Base-by-base conservation (phyloP, 768 basidiomycete species). In the Psilocybe cyanescens region DNA sequence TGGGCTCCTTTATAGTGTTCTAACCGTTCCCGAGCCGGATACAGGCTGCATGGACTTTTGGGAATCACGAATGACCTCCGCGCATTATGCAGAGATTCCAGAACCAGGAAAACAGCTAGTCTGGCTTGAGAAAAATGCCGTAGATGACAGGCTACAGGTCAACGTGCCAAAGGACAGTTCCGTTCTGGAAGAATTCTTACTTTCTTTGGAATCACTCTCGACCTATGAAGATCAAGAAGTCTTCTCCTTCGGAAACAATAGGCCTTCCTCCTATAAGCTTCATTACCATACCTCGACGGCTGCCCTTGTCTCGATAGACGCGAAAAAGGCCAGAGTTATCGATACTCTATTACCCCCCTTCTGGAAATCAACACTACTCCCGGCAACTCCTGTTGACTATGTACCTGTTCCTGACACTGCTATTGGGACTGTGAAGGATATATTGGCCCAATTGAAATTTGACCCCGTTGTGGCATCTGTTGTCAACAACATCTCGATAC, bases 351-450 rank as follows among this genome's bases (percentile, higher is more conserved):
- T 93, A n/a, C 94, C 92, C 1, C 81, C 78, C 12, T 89, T 85
- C 76, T 91, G 91, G 85, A 91, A 86, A 63, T 83, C 89, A 7
- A 84, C 84, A 14, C 77, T 86, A 1, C 74, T 95, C 9, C 87
- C 91, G 2, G 51, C 70, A 3, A 61, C 66, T 0, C 86, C 89
- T 8, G 65, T 81, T 3, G 50, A 81, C 0, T 82, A 81, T 68
- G 62, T 82, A 16, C 82, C 90, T 24, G 88, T 95, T 19, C 85
- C 88, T 0, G 64, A 79, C 14, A 69, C 81, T 6, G 84, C 87
- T 16, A 70, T 86, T 31, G 76, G 81, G 3, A 82, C 83, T 61
- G 80, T 94, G 45, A 78, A 83, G 54, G 71, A 80, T 16, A 78
- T 93, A 62, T 83, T 94, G 29, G 67, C 75, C 2, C 72, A 76